These are phyloP conservation scores for Microcyclospora tardicrescens DNA, from an alignment of 2,329 filamentous ascomycete species.

Conservation along the genomic window DNA sequence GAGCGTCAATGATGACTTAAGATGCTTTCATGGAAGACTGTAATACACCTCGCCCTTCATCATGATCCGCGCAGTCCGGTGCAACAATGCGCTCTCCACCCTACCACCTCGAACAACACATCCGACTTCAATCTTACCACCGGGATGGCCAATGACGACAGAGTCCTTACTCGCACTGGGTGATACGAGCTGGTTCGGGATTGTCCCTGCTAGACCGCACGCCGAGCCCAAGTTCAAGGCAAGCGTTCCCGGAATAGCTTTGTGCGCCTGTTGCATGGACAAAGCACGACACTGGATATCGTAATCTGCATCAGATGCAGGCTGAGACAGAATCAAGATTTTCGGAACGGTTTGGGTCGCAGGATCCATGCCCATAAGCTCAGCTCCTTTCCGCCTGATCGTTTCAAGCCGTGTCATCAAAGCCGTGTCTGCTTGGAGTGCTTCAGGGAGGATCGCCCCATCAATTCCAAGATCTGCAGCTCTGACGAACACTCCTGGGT, in stretches of 20 bases:
- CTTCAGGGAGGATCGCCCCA: slow-evolving; percentile 40
- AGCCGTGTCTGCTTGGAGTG: slow-evolving; percentile 38
- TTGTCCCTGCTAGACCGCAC: slow-evolving; percentile 19
- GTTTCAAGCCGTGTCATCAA: slow-evolving; percentile 42
- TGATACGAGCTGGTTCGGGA: slow-evolving; percentile 11
- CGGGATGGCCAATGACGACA: slow-evolving; percentile 17
- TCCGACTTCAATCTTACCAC: slow-evolving; percentile 18
- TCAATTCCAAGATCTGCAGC: slow-evolving; percentile 41
- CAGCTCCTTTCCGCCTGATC: slow-evolving; percentile 45
- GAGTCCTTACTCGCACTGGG: slow-evolving; percentile 9
- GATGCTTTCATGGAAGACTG: not conserved
- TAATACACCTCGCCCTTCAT: slow-evolving; percentile 19
- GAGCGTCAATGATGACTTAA: not conserved
- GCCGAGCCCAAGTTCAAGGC: slow-evolving; percentile 31
- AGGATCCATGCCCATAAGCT: slow-evolving; percentile 46
- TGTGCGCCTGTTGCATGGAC: slow-evolving; percentile 33
- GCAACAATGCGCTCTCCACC: slow-evolving; percentile 17
- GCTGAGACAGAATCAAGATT: slow-evolving; percentile 41
- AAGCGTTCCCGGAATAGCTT: slow-evolving; percentile 30
- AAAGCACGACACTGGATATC: slow-evolving; percentile 32
- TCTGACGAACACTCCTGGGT: slow-evolving; percentile 50
- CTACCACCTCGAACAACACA: slow-evolving; percentile 12
- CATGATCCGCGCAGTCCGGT: slow-evolving; percentile 18
- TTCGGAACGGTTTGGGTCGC: slow-evolving; percentile 46
- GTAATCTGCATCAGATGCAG: slow-evolving; percentile 7